Evolutionary conservation across 23 red algal species (phyloP).

Genomic region (Porphyridium purpureum): DNA sequence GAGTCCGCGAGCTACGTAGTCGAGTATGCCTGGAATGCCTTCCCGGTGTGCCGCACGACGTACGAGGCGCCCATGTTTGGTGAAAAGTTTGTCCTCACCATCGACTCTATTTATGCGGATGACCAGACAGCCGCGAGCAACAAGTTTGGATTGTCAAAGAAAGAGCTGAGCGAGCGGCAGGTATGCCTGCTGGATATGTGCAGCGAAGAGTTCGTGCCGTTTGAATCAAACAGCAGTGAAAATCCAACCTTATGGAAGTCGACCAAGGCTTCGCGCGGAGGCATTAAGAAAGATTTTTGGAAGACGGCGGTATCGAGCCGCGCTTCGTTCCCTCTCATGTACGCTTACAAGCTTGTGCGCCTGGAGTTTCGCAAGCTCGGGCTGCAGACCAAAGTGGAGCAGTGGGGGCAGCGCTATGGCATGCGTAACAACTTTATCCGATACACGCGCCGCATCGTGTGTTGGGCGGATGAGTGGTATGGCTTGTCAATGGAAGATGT

Average conservation of each 20-base stretch:
- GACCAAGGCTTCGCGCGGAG: too few relatives aligned
- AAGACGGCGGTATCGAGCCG: too few relatives aligned
- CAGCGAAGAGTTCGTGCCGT: too few relatives aligned
- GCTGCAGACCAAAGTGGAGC: conserved; percentile 17
- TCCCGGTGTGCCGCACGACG: conserved; percentile 15
- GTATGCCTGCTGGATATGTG: too few relatives aligned
- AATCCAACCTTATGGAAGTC: too few relatives aligned
- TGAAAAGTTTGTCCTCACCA: conserved; percentile 13
- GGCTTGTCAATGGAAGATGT: conserved; percentile 34
- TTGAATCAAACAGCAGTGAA: too few relatives aligned
- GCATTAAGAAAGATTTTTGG: too few relatives aligned
- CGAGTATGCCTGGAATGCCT: conserved; percentile 31
- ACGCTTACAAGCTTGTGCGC: conserved; percentile 15
- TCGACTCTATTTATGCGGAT: conserved; percentile 12
- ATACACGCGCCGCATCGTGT: conserved; percentile 42
- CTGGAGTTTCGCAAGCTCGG: conserved; percentile 30
- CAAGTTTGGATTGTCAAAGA: too few relatives aligned
- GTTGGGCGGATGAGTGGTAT: conserved; percentile 70
- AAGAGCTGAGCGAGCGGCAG: too few relatives aligned
- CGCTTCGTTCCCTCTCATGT: conserved; percentile 22
- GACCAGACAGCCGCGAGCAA: too few relatives aligned
- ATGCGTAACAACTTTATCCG: conserved; percentile 35
- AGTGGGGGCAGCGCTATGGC: conserved; percentile 56
- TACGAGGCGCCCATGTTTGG: conserved; percentile 13
- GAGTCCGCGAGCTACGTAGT: conserved; percentile 8